Conservation (phyloP, 1,284 basidiomycete species). For the Exobasidium rhododendri region DNA sequence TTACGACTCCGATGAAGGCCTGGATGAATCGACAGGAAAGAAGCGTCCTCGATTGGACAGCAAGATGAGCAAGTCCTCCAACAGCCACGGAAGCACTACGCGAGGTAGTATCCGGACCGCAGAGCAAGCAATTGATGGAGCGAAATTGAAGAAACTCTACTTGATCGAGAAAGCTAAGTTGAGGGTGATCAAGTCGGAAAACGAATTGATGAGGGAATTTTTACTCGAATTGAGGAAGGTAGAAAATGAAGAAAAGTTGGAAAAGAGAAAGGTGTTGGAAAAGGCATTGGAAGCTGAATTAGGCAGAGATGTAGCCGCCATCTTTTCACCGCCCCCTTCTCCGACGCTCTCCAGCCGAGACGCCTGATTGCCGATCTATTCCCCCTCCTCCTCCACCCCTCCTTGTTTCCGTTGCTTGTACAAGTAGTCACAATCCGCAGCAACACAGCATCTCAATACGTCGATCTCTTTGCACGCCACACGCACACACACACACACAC, state of each 20-base stretch:
- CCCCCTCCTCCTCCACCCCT: too few species aligned
- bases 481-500: too few species aligned
- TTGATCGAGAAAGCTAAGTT: slow-evolving; percentile 50
- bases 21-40: slow-evolving; percentile 2
- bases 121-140: not conserved
- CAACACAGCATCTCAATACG: too few species aligned
- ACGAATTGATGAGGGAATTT: slow-evolving; percentile 27
- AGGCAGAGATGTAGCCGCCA: slow-evolving; percentile 35
- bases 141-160: slow-evolving; percentile 29
- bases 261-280: slow-evolving; percentile 13
- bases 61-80: not conserved
- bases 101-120: not conserved
- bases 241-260: slow-evolving; percentile 20
- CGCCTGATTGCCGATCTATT: too few species aligned
- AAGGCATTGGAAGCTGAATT: slow-evolving; percentile 14
- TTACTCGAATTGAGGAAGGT: slow-evolving; percentile 33
- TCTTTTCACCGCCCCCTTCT: slow-evolving; percentile 36
- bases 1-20: slow-evolving; percentile 8
- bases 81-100: not conserved
- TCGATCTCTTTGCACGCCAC: too few species aligned
- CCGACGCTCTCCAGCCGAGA: too few species aligned
- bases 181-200: slow-evolving; percentile 22
- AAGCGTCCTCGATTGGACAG: not conserved
- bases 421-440: too few species aligned
- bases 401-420: too few species aligned